phyloP scores from a whole-genome alignment of 2,329 filamentous ascomycete species.

The Aspergillus terreus region DNA sequence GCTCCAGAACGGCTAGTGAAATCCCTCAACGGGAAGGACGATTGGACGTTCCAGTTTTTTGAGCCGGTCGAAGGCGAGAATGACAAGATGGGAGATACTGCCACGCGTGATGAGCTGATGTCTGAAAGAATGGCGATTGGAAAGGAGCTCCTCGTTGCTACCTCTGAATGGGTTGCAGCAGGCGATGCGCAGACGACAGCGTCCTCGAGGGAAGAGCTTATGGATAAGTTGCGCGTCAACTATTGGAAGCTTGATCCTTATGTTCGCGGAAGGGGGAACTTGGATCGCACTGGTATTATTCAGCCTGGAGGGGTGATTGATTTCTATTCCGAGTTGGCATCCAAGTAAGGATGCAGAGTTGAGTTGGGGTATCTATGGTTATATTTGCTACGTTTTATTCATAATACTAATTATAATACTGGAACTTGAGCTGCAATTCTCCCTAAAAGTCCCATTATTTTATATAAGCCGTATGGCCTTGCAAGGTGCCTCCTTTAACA shows the following conservation, averaged over 20 bases:
- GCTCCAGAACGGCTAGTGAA: background rate
- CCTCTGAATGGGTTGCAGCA: background rate
- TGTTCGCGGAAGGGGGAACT: background rate
- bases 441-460: too few species aligned
- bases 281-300: background rate
- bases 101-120: background rate
- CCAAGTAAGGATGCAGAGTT: too few species aligned
- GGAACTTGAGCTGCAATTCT: too few species aligned
- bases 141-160: background rate
- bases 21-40: background rate
- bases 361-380: too few species aligned
- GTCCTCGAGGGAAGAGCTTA: background rate
- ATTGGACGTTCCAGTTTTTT: background rate
- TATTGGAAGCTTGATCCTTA: background rate
- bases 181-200: background rate
- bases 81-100: background rate
- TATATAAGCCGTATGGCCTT: too few species aligned
- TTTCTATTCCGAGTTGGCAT: background rate
- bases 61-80: background rate
- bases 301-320: background rate
- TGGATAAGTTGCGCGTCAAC: background rate
- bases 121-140: background rate
- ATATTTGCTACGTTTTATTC: too few species aligned
- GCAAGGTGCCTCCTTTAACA: too few species aligned
- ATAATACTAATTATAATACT: too few species aligned